These are phyloP conservation scores for Trametes elegans DNA, from an alignment of 768 basidiomycete genomes.

Conservation along the genomic window DNA sequence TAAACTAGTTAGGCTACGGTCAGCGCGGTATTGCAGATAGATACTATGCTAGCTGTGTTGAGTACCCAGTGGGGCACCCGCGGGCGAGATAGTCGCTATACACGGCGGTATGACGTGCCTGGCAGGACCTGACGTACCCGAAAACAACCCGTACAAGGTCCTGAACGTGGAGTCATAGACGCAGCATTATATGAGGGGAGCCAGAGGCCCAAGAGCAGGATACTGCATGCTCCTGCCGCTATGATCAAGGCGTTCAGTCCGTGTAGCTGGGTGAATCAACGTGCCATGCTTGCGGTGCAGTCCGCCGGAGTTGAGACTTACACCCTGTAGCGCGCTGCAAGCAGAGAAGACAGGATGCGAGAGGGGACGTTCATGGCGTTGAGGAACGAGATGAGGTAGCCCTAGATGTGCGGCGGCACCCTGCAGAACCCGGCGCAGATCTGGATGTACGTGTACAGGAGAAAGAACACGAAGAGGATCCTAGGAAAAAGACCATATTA, in stretches of 20 bases:
- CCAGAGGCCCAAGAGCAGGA: slow-evolving; percentile 31
- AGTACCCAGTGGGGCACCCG: slow-evolving; percentile 30
- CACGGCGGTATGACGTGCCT: slow-evolving; percentile 32
- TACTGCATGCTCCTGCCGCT: slow-evolving; percentile 23
- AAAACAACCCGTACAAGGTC: slow-evolving; percentile 31
- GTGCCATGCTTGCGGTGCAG: no score
- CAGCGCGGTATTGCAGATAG: not conserved
- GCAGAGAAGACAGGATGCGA: slow-evolving; percentile 29
- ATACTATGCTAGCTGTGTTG: slow-evolving; percentile 25
- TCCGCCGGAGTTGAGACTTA: slow-evolving; percentile 11
- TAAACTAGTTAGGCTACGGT: slow-evolving; percentile 28
- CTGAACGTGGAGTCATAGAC: slow-evolving; percentile 30
- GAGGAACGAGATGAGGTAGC: slow-evolving; percentile 32
- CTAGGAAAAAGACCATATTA: slow-evolving; percentile 5
- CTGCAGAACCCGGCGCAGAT: slow-evolving; percentile 28
- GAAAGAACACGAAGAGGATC: slow-evolving; percentile 32
- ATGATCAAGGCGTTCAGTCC: slow-evolving; percentile 31
- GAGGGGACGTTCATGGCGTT: slow-evolving; percentile 31
- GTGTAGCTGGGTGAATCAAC: not conserved
- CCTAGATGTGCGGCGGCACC: slow-evolving; percentile 21
- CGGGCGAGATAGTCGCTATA: slow-evolving; percentile 31
- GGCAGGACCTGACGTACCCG: slow-evolving; percentile 31
- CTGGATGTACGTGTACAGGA: slow-evolving; percentile 36
- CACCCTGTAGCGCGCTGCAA: slow-evolving; percentile 30
- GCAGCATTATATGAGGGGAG: slow-evolving; percentile 24